A percentile compares a stretch with the other conserved stretches of the same genome.
Conservation (phyloP, 805 yeast genomes). For the Ogataea degrootiae region DNA sequence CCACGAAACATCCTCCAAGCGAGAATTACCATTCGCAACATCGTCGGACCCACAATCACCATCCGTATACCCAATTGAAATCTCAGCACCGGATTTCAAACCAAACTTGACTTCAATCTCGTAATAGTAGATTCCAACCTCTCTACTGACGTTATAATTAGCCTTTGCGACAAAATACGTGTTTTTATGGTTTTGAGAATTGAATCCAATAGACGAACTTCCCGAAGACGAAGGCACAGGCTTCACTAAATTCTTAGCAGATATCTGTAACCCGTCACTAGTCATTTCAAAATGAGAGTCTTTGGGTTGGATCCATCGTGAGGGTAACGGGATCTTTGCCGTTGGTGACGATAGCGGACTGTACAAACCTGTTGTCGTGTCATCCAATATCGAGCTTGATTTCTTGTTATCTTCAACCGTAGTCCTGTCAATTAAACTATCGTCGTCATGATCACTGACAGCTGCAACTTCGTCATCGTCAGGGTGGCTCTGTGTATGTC, state of each 20-base stretch:
- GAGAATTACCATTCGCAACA: slow-evolving; percentile 31
- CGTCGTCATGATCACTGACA: slow-evolving; percentile 3
- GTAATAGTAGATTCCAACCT: slow-evolving; percentile 45
- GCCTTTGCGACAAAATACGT: slow-evolving; percentile 27
- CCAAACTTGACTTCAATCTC: slow-evolving; percentile 40
- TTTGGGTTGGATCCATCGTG: slow-evolving; percentile 21
- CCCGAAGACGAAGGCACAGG: slow-evolving; percentile 7
- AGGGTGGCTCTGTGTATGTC: neutral
- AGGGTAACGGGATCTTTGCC: slow-evolving; percentile 19
- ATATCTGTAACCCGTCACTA: slow-evolving; percentile 19
- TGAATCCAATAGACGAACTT: slow-evolving; percentile 2
- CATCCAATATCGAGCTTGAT: neutral
- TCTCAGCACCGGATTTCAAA: slow-evolving; percentile 33
- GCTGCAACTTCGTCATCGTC: neutral
- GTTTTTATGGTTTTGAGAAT: slow-evolving; percentile 8
- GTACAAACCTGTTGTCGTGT: neutral
- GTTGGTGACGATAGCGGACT: neutral
- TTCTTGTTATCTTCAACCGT: slow-evolving; percentile 5
- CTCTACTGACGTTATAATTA: slow-evolving; percentile 32
- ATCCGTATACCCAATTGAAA: slow-evolving; percentile 43
- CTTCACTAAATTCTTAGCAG: slow-evolving; percentile 19
- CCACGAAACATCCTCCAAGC: slow-evolving; percentile 48
- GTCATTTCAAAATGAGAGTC: slow-evolving; percentile 17
- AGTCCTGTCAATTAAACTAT: slow-evolving; percentile 6
- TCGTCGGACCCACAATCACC: slow-evolving; percentile 18